Conservation (phyloP, 768 basidiomycete genomes). For the Tephrocybe sp. region DNA sequence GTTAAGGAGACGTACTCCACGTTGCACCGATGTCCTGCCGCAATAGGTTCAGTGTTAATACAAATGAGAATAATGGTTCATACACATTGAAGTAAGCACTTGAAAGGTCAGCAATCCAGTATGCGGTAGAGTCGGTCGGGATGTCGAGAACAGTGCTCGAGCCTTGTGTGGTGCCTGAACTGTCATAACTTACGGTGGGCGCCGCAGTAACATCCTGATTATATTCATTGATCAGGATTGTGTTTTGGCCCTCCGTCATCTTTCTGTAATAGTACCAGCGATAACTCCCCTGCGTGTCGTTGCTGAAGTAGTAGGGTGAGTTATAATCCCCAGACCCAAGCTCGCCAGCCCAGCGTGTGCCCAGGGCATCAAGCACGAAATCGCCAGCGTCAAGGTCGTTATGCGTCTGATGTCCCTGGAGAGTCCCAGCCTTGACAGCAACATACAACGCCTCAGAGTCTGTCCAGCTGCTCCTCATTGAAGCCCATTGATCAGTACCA, state of each 20-base stretch:
- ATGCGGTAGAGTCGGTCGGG: constrained; percentile 72
- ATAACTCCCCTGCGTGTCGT: constrained; percentile 62
- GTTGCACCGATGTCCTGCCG: constrained; percentile 66
- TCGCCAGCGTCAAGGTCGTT: constrained; percentile 94
- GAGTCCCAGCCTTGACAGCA: constrained; percentile 84
- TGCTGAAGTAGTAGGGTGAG: constrained; percentile 74
- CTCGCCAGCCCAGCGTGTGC: constrained; percentile 93
- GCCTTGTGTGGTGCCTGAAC: constrained; percentile 67
- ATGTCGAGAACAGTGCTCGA: constrained; percentile 78
- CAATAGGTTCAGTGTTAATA: constrained; percentile 14
- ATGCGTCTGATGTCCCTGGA: constrained; percentile 88
- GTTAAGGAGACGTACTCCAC: constrained; percentile 86
- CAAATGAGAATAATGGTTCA: constrained; percentile 27
- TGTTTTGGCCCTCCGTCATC: constrained; percentile 97
- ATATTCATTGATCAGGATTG: constrained; percentile 66
- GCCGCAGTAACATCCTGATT: constrained; percentile 82
- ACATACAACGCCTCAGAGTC: constrained; percentile 80
- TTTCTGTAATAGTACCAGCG: constrained; percentile 97
- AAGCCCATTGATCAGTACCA: constrained; percentile 76
- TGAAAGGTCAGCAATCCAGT: constrained; percentile 75
- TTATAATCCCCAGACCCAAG: constrained; percentile 86
- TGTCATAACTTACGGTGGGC: constrained; percentile 55
- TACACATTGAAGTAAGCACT: constrained; percentile 76
- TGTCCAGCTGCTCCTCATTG: constrained; percentile 94
- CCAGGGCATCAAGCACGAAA: constrained; percentile 93